Conservation (phyloP, 768 basidiomycete species). For the Lactifluus piperatus region DNA sequence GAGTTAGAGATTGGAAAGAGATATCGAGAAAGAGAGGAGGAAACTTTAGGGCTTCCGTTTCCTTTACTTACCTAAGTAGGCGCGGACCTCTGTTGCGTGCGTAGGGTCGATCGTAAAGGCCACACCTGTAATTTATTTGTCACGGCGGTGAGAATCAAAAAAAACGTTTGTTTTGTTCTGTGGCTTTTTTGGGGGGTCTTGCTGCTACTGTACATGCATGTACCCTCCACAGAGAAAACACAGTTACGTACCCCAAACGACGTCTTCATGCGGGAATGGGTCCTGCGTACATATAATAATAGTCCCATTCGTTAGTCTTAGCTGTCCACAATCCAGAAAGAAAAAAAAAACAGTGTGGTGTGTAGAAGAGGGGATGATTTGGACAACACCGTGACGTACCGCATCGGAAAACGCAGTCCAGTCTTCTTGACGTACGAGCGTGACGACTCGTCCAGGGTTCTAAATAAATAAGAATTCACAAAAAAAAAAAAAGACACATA, state of each 20-base stretch:
- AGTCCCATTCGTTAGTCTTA: no score
- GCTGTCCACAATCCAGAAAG: no score
- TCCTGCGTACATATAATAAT: conserved; percentile 37
- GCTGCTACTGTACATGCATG: no score
- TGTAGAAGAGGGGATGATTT: not conserved
- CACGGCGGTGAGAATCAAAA: no score
- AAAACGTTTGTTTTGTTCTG: no score
- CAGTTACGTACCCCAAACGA: conserved; percentile 66
- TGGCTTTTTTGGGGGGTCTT: no score
- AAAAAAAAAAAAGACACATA: no score
- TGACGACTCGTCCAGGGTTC: conserved; percentile 86
- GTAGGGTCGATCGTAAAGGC: conserved; percentile 82
- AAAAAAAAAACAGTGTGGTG: no score
- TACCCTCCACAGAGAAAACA: no score
- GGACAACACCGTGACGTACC: conserved; percentile 33
- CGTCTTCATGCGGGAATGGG: conserved; percentile 60
- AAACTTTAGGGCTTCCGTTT: no score
- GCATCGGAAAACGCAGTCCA: conserved; percentile 72
- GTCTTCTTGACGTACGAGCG: conserved; percentile 78
- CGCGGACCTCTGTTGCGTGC: conserved; percentile 66
- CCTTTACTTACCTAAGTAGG: conserved; percentile 57
- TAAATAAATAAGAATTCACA: conserved; percentile 22
- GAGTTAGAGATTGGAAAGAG: no score
- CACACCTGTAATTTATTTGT: conserved; percentile 40
- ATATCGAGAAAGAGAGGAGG: no score